phyloP scores from a whole-genome alignment of 257 asterid species.

The Cinchona pubescens region DNA sequence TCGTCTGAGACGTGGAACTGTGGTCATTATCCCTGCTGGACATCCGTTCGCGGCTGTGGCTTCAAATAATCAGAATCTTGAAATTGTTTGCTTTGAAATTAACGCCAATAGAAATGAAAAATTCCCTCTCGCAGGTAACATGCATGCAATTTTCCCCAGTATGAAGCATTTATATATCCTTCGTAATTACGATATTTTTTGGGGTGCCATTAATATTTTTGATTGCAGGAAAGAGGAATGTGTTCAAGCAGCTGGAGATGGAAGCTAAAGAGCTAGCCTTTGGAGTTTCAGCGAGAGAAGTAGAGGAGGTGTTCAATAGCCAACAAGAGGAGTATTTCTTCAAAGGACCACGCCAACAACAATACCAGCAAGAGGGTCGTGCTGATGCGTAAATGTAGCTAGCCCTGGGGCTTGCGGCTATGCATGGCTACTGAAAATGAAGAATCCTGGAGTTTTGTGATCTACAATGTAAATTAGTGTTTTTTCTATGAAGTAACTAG shows the following conservation, averaged over 20 bases:
- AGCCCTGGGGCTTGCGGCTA: background rate
- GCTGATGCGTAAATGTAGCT: conserved; percentile 27
- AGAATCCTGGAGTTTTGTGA: background rate
- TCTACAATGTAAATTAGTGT: background rate
- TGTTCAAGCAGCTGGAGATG: conserved; percentile 43
- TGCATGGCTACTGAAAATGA: background rate
- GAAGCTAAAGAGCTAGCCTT: conserved; percentile 63
- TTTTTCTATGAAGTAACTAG: too few relatives aligned
- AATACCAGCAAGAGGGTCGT: conserved; percentile 27
- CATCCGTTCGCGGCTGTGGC: conserved; percentile 66
- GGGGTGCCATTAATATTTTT: too few relatives aligned
- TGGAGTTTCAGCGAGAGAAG: conserved; percentile 57
- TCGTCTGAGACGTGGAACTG: conserved; percentile 41
- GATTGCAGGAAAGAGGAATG: conserved; percentile 43
- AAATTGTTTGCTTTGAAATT: conserved; percentile 49
- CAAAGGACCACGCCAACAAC: conserved; percentile 48
- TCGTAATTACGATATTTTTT: background rate
- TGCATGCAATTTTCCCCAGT: too few relatives aligned
- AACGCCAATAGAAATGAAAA: conserved; percentile 41
- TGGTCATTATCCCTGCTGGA: conserved; percentile 60
- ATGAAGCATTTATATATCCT: background rate
- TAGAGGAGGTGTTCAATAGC: conserved; percentile 48
- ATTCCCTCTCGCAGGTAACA: conserved; percentile 44
- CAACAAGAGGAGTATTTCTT: conserved; percentile 57
- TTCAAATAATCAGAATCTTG: conserved; percentile 45